Evolutionary conservation across 495 filamentous ascomycete genomes (phyloP), one percentile per base, ranked within the genome.

Genomic region (Hyaloscypha variabilis): DNA sequence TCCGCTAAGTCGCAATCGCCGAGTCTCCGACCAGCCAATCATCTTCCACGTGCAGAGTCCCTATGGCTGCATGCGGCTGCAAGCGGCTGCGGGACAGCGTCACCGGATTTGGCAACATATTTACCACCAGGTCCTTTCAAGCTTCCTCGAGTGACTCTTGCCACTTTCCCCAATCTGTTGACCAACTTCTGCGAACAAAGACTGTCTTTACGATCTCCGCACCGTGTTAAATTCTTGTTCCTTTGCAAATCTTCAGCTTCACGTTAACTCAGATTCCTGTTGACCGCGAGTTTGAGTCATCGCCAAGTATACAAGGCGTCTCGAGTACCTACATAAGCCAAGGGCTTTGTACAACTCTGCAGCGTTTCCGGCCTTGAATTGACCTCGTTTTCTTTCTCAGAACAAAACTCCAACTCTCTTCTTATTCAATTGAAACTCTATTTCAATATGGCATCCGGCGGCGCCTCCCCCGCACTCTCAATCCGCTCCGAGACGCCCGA

Each of bases 361-460:
- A 46, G 39, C 39, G 14, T 46, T 10, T 46, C 6, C 39, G 11
- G 19, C 39, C 17, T 17, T 19, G 11, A 46, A 46, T 46, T 46
- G 39, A 46, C 17, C 39, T 46, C 39, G 19, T 11, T 46, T 46
- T 17, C 3, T 29, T 34, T 6, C 50, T 55, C 11, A 5, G 19
- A 14, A 31, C 53, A 55, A 0, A n/a, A 34, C 59, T 30, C 28
- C 14, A n/a, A 29, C 23, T n/a, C 65, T 39, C 25, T n/a, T 21
- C 26, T 23, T 24, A 28, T 30, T 56, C 23, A 34, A 67, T 36
- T 29, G 31, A 31, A 49, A 13, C 26, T 10, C 42, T 28, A 24
- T 25, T 58, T 39, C 63, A 77, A 51, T 14, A 83, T 82, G 79
- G 72, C 71, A 60, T 79, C 79, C 42, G 75, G 76, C 67, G 77